Conservation (phyloP, 257 asterid genomes). For the Agastache rugosa region DNA sequence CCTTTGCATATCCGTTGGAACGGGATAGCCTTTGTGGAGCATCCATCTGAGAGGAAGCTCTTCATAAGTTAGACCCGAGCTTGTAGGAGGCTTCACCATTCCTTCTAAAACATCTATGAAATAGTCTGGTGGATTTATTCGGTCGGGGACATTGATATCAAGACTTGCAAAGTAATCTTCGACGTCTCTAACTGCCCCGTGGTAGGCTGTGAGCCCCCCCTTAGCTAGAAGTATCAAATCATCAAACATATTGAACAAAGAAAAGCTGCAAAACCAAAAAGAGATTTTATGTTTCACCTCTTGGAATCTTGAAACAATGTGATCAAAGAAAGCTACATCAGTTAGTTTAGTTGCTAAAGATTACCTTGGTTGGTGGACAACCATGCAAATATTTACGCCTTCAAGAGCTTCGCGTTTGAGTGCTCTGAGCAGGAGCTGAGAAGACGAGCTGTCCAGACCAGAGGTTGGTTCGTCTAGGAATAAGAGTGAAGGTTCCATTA, state of each 20-base stretch:
- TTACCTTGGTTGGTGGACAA: constrained; percentile 97
- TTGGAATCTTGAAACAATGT: constrained; percentile 10
- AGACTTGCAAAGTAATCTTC: constrained; percentile 80
- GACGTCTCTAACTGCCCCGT: constrained; percentile 80
- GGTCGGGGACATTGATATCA: constrained; percentile 78
- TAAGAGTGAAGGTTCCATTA: constrained; percentile 94
- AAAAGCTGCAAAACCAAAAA: constrained; percentile 61
- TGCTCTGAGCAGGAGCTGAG: constrained; percentile 90
- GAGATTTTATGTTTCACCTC: constrained; percentile 3
- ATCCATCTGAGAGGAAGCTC: constrained; percentile 94
- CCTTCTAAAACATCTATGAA: constrained; percentile 92
- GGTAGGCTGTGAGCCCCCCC: constrained; percentile 88
- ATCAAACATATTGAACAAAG: constrained; percentile 88
- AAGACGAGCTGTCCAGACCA: constrained; percentile 93
- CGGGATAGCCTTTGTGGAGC: constrained; percentile 77
- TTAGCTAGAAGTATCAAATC: constrained; percentile 93
- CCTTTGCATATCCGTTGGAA: constrained; percentile 73
- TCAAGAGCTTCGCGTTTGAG: constrained; percentile 96
- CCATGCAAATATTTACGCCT: constrained; percentile 96
- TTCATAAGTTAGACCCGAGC: constrained; percentile 55
- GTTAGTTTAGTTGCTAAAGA: neutral
- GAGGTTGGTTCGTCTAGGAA: constrained; percentile 95
- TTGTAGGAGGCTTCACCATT: constrained; percentile 65
- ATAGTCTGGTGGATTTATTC: constrained; percentile 91
- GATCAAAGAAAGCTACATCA: neutral